phyloP scores from a whole-genome alignment of 2,329 filamentous ascomycete genomes.

The Fusarium vanettenii region DNA sequence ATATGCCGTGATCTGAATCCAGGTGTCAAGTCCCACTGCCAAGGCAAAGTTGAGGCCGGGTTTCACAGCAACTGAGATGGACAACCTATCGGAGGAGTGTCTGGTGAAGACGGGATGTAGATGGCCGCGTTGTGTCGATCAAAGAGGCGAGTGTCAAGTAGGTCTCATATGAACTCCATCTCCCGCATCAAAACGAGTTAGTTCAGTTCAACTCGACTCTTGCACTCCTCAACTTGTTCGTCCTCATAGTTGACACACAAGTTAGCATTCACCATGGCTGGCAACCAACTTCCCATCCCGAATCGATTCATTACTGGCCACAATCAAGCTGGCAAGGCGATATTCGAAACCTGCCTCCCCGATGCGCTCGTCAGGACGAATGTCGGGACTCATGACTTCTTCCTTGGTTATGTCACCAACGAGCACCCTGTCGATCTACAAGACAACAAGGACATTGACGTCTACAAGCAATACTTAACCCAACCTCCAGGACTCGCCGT shows the following conservation, averaged over 20 bases:
- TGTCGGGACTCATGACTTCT: constrained; percentile 31
- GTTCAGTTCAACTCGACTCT: background rate
- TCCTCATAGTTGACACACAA: background rate
- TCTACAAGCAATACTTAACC: constrained; percentile 20
- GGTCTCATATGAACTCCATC: background rate
- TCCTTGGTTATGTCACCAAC: constrained; percentile 32
- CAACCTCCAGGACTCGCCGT: constrained; percentile 41
- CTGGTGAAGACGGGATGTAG: background rate
- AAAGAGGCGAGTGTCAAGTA: background rate
- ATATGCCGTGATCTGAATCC: background rate
- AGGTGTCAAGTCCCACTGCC: background rate
- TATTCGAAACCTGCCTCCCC: constrained; percentile 33
- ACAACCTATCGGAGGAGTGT: background rate
- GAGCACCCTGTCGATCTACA: constrained; percentile 21
- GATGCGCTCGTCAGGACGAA: constrained; percentile 13
- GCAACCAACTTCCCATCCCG: constrained; percentile 24
- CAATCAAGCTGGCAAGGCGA: constrained; percentile 28
- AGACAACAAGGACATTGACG: constrained; percentile 22
- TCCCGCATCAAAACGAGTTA: background rate
- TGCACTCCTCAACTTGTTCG: background rate
- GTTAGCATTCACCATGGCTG: background rate
- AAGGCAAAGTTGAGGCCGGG: background rate
- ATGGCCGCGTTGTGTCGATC: background rate
- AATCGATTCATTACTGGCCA: constrained; percentile 39
- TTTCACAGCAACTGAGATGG: background rate